Evolutionary conservation across 257 asterid genomes (phyloP), one percentile per base, ranked within the genome.

Genomic region (Striga asiatica): DNA sequence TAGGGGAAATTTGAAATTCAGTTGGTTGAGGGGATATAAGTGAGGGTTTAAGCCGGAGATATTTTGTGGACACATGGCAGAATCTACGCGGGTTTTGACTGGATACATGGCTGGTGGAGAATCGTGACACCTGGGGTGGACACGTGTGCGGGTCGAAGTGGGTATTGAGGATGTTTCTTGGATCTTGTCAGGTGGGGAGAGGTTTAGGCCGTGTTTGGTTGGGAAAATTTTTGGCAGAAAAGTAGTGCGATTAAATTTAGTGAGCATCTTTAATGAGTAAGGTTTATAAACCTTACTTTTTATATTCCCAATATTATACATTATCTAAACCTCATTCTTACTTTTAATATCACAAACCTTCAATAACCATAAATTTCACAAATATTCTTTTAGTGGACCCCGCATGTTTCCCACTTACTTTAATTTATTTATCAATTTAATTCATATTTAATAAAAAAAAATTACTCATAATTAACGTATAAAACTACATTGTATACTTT

Each of bases 21-120:
- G 84, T 78, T 74, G 69, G 54, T 12, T n/a, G n/a, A n/a, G 20
- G 11, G 5, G 5, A 41, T 61, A 66, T 24, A 61, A 29, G 48
- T 9, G 29, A 42, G 56, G 61, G 53, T 64, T 67, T 51, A 62
- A 61, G n/a, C 56, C 27, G 67, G 56, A 43, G 77, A 67, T 65
- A 27, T 62, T 71, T 61, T 8, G 10, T 56, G 65, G 71, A 56
- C 69, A 71, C 81, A 81, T 74, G 84, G 74, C 71, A 6, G 35
- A 61, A 58, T 64, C 46, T 48, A 50, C 0, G 66, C 47, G 23
- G 12, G 56, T 3, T 4, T 19, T 31, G 45, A 31, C 35, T 27
- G n/a, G 66, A 50, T 39, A 66, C 54, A 25, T 56, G 59, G 68
- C 61, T 11, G 8, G 4, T 63, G 27, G 41, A 3, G 37, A 19